Percentiles rank a stretch among this genome's conserved stretches.
These are phyloP conservation scores for Myxozyma geophila DNA, from an alignment of 805 yeast genomes.

Conservation along the genomic window DNA sequence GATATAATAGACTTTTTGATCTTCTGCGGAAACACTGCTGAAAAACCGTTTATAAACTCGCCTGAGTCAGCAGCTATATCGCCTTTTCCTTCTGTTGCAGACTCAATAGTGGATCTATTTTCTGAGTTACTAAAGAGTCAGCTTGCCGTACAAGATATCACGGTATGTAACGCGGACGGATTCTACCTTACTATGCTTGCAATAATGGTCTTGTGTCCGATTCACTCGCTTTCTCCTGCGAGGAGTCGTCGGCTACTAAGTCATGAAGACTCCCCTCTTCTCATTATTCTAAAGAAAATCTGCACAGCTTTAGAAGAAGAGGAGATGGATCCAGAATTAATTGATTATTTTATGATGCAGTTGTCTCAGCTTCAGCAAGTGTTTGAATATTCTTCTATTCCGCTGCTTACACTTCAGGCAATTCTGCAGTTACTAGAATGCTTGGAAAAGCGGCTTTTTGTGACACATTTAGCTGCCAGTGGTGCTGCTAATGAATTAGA, in stretches of 20 bases:
- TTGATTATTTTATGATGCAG: neutral
- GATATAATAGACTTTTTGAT: constrained; percentile 3
- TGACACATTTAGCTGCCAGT: neutral
- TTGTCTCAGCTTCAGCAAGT: neutral
- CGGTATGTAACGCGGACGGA: neutral
- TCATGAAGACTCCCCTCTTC: neutral
- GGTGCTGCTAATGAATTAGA: neutral
- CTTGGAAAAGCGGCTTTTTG: neutral
- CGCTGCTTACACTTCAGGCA: neutral
- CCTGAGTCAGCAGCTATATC: neutral
- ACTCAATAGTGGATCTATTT: neutral
- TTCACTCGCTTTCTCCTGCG: neutral
- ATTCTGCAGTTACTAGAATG: neutral
- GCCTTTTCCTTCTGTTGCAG: neutral
- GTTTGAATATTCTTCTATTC: neutral
- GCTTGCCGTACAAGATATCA: neutral
- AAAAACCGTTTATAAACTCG: no score
- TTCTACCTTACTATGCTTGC: constrained; percentile 1
- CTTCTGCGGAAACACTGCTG: neutral
- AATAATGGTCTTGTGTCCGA: neutral
- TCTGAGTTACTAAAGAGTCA: neutral
- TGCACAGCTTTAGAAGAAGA: neutral
- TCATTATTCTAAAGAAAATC: neutral
- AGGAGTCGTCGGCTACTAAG: neutral
- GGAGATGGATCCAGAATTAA: neutral